phyloP scores from a whole-genome alignment of 208 protist species.

The Kentomonas sorsogonicus region DNA sequence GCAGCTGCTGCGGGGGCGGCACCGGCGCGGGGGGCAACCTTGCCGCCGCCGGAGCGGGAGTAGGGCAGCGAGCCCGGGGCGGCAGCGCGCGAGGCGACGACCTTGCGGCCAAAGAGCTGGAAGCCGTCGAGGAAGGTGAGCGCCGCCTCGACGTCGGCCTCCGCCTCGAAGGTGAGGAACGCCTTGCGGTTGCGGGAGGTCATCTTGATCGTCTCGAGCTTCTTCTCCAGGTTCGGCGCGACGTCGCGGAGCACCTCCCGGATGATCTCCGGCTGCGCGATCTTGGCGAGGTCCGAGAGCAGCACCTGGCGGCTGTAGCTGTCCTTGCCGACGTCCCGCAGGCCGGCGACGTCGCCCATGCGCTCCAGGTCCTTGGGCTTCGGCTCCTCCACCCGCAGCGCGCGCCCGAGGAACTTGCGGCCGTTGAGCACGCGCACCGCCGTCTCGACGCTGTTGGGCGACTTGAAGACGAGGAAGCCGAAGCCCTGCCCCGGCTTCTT shows the following conservation, averaged over 20 bases:
- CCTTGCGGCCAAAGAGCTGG: constrained; percentile 70
- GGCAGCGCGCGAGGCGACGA: constrained; percentile 56
- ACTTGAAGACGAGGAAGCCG: constrained; percentile 85
- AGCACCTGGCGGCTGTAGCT: constrained; percentile 83
- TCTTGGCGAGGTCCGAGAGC: constrained; percentile 75
- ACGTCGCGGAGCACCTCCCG: constrained; percentile 83
- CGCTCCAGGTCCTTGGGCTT: constrained; percentile 64
- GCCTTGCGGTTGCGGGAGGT: constrained; percentile 87
- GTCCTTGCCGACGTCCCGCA: constrained; percentile 57
- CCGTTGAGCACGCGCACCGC: constrained; percentile 84
- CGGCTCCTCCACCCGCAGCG: constrained; percentile 82
- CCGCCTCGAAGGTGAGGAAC: constrained; percentile 76
- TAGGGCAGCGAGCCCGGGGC: constrained; percentile 81
- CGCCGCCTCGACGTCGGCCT: constrained; percentile 60
- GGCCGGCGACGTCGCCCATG: constrained; percentile 24
- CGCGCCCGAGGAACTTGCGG: constrained; percentile 83
- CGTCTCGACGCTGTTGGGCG: constrained; percentile 76
- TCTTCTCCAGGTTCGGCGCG: constrained; percentile 79
- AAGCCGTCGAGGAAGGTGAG: constrained; percentile 84
- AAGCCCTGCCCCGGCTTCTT: constrained; percentile 88
- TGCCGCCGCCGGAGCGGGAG: no score
- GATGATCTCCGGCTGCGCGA: constrained; percentile 82
- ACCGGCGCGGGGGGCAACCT: constrained; percentile 14
- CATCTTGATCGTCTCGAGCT: constrained; percentile 87
- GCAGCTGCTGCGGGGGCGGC: not conserved